These are phyloP conservation scores for Trametes punicea DNA, from an alignment of 768 basidiomycete genomes.

Conservation along the genomic window DNA sequence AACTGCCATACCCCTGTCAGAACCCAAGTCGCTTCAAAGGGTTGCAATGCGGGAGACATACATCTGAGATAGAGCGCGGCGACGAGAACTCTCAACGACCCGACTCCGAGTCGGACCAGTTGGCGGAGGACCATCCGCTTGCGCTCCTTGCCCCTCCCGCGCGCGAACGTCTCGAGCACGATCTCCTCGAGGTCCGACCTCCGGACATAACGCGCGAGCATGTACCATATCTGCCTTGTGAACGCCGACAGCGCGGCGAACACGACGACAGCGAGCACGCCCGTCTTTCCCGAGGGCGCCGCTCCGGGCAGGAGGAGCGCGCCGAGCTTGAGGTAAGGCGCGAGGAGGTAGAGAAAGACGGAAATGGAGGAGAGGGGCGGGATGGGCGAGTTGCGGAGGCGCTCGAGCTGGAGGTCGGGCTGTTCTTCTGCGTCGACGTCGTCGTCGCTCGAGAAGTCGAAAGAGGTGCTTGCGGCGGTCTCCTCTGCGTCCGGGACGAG, in stretches of 20 bases:
- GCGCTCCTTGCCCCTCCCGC: constrained; percentile 48
- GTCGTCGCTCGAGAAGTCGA: constrained; percentile 42
- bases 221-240: constrained; percentile 69
- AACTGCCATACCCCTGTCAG: constrained; percentile 36
- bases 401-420: constrained; percentile 27
- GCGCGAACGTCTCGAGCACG: constrained; percentile 57
- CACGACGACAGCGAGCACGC: constrained; percentile 46
- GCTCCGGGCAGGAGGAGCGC: constrained; percentile 58
- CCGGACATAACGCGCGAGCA: constrained; percentile 70
- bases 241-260: constrained; percentile 60
- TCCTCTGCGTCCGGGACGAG: constrained; percentile 58
- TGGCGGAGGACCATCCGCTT: constrained; percentile 42
- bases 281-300: constrained; percentile 44
- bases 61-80: constrained; percentile 64
- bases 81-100: constrained; percentile 46
- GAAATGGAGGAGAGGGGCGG: constrained; percentile 55
- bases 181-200: constrained; percentile 65
- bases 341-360: constrained; percentile 67
- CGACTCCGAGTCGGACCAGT: constrained; percentile 43
- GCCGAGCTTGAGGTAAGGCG: constrained; percentile 68
- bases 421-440: constrained; percentile 38
- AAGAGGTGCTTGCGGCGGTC: constrained; percentile 21
- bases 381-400: constrained; percentile 34
- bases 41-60: constrained; percentile 34
- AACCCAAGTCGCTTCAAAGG: neutral